A percentile compares a stretch with the other conserved stretches of the same genome.
Evolutionary conservation across 805 yeast species (phyloP).

Genomic region (Candida methanosorbosa): DNA sequence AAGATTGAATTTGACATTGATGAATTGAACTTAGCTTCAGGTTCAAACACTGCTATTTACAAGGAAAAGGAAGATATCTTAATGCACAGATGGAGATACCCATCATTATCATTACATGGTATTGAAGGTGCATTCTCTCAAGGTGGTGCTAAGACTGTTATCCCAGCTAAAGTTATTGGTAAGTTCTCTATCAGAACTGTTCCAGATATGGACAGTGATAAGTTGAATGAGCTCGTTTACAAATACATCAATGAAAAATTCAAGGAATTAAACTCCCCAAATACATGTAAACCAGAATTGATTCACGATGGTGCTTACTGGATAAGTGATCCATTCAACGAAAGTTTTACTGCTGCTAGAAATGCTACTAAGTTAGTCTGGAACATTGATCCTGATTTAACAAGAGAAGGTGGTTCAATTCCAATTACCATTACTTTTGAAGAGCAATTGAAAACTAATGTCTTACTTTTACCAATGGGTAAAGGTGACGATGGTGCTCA

Average conservation of each 20-base stretch:
- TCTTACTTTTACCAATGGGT: conserved; percentile 91
- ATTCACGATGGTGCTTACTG: conserved; percentile 96
- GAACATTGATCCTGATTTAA: conserved; percentile 91
- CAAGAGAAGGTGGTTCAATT: conserved; percentile 98
- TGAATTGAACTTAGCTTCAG: conserved; percentile 83
- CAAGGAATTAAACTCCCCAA: conserved; percentile 65
- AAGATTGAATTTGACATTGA: conserved; percentile 75
- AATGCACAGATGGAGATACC: conserved; percentile 99
- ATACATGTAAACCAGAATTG: conserved; percentile 61
- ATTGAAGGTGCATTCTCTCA: conserved; percentile 95
- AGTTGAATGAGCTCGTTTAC: conserved; percentile 70
- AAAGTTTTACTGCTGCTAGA: conserved; percentile 86
- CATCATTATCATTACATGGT: conserved; percentile 93
- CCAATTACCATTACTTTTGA: conserved; percentile 96
- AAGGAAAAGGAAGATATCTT: conserved; percentile 74
- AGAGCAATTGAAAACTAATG: conserved; percentile 75
- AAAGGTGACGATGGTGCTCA: conserved; percentile 99
- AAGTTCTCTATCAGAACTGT: conserved; percentile 97
- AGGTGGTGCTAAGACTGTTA: conserved; percentile 96
- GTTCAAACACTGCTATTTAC: conserved; percentile 77
- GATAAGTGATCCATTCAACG: conserved; percentile 91
- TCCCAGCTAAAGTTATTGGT: conserved; percentile 90
- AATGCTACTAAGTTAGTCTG: conserved; percentile 92
- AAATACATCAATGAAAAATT: conserved; percentile 63
- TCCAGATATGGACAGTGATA: conserved; percentile 79